Base-by-base conservation (phyloP, 148 eudicot genomes). In the Amaranthus hypochondriacus region DNA sequence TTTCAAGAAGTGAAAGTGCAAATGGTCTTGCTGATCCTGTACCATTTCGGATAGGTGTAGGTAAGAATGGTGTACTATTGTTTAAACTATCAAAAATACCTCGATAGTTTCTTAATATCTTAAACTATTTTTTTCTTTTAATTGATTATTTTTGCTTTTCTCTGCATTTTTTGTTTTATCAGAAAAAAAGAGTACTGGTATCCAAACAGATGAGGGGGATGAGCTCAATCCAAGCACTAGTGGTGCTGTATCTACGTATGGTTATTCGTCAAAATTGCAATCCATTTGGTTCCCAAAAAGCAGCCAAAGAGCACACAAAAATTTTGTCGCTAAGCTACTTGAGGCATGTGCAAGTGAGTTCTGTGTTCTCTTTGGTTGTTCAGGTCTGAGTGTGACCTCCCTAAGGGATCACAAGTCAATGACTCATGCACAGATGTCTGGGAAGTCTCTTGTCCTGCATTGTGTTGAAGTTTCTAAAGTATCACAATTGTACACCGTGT, bases 271-370 rank as follows among this genome's bases (percentile, higher is more conserved):
- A 62, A 78, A 76, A 72, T 81, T 95, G 83, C 72, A 76, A 68
- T 61, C 74, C 56, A 62, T 90, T 62, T 95, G 97, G 98, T 77
- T 82, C 58, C 66, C 79, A 42, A 79, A 80, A 70, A 78, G 72
- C 70, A 73, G 80, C 69, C 79, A 70, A 62, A 81, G 68, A 62
- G 80, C 75, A 13, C 75, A 80, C 43, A 85, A 83, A 71, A 73
- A 69, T 78, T 80, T 91, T 48, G 88, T 81, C 14, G 76, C 87
- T 2, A 92, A 87, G 81, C 80, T 95, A 80, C 76, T 88, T 68
- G 84, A 74, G 81, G 78, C 81, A 48, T 92, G 98, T 85, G 88
- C 88, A 77, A 70, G 80, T 55, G 98, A 92, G 69, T 81, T 95
- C 49, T 83, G 80, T 68, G 77, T 73, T 68, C 88, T 95, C 63